A percentile compares a stretch with the other conserved stretches of the same genome.
Conservation (phyloP, 257 asterid species). For the Scutellaria baicalensis region DNA sequence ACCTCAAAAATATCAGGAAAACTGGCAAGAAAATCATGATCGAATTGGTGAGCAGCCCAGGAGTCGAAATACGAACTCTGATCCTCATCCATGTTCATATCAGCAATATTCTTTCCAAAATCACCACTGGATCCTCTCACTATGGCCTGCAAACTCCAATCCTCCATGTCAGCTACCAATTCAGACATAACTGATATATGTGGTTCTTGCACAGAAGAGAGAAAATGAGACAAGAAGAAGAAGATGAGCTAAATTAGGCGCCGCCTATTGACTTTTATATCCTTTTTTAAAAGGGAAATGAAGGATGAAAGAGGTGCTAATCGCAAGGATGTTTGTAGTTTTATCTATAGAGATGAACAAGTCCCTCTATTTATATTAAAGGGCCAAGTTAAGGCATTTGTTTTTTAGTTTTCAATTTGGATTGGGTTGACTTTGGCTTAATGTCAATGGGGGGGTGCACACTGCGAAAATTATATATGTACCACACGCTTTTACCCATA, state of each 20-base stretch:
- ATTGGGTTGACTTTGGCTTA: constrained; percentile 37
- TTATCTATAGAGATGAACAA: constrained; percentile 18
- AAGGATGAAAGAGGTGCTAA: constrained; percentile 10
- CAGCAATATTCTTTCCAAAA: constrained; percentile 10
- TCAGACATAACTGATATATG: constrained; percentile 7
- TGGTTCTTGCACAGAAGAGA: background rate
- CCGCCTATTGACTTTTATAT: constrained; percentile 31
- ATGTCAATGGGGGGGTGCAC: constrained; percentile 37
- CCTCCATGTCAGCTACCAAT: constrained; percentile 27
- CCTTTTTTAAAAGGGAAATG: background rate
- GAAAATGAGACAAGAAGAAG: background rate
- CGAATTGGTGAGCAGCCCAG: background rate
- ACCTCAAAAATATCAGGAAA: constrained; percentile 35
- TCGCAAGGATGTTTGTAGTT: constrained; percentile 11
- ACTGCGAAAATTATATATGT: constrained; percentile 10
- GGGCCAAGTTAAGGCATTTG: constrained; percentile 8
- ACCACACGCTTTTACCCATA: constrained; percentile 40
- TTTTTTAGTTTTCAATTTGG: background rate
- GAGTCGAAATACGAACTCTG: background rate
- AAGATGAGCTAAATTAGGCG: constrained; percentile 6
- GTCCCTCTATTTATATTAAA: background rate
- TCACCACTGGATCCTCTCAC: constrained; percentile 45
- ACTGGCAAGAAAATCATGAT: constrained; percentile 9
- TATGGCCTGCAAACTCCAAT: constrained; percentile 63
- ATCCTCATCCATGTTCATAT: constrained; percentile 6